These are phyloP conservation scores for Tinospora cordifolia DNA, from an alignment of 164 flowering plant species.

Conservation along the genomic window DNA sequence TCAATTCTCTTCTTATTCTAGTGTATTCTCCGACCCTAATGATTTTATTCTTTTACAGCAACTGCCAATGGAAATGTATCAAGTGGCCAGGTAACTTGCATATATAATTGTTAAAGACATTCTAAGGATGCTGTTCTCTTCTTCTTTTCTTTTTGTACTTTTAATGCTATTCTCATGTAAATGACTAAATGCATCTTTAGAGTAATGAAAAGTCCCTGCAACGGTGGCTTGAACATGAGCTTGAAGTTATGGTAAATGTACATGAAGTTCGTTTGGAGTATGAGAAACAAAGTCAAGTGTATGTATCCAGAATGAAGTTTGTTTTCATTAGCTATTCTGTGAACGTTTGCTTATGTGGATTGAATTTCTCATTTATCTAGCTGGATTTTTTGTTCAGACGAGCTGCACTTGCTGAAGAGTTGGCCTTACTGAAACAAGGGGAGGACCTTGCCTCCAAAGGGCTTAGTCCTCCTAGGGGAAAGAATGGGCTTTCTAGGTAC, in stretches of 20 bases:
- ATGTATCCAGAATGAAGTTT: conserved; percentile 25
- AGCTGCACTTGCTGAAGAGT: conserved; percentile 89
- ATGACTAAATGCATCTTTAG: conserved; percentile 26
- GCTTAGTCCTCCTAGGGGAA: conserved; percentile 72
- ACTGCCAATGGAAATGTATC: conserved; percentile 54
- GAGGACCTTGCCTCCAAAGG: conserved; percentile 79
- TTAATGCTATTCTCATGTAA: conserved; percentile 10
- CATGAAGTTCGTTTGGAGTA: conserved; percentile 97
- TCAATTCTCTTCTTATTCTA: background rate
- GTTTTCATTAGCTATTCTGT: background rate
- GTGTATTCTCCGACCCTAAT: conserved; percentile 7
- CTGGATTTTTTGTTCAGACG: conserved; percentile 42
- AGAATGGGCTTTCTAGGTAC: conserved; percentile 81
- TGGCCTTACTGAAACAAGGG: conserved; percentile 67
- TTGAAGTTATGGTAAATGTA: conserved; percentile 96
- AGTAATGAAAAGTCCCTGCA: conserved; percentile 84
- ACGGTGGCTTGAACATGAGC: conserved; percentile 96
- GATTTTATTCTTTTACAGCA: conserved; percentile 34
- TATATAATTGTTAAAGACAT: background rate
- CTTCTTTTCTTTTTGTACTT: background rate
- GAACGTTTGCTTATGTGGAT: background rate
- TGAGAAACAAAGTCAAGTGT: conserved; percentile 99
- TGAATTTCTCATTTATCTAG: background rate
- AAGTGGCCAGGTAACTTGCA: conserved; percentile 64
- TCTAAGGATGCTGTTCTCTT: background rate